These are phyloP conservation scores for Asterella californica DNA, from an alignment of 225 moss, liverwort and hornwort genomes.

Conservation along the genomic window DNA sequence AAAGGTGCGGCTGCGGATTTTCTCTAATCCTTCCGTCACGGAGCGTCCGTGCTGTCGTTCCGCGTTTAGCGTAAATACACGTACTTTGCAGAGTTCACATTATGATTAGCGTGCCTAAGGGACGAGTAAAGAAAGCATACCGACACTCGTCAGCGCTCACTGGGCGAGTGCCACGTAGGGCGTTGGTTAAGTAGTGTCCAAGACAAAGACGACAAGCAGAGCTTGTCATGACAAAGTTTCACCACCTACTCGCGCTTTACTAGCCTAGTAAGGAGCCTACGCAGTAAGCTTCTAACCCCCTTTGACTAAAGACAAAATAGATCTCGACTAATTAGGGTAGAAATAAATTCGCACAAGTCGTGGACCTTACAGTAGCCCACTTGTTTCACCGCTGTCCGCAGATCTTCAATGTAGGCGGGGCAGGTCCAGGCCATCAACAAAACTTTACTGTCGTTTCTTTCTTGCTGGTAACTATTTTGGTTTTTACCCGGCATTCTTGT, in stretches of 20 bases:
- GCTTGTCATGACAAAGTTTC: not conserved
- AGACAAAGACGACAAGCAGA: not conserved
- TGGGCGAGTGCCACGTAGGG: not conserved
- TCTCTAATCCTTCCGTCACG: not conserved
- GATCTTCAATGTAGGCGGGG: not conserved
- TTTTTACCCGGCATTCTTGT: slow-evolving; percentile 3
- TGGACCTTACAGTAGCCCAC: slow-evolving; percentile 11
- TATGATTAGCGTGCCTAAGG: slow-evolving; percentile 16
- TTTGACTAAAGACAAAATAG: not conserved
- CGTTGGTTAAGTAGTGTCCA: not conserved
- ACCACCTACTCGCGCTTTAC: not conserved
- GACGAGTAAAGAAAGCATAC: not conserved
- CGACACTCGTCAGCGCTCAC: not conserved
- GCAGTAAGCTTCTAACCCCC: not conserved
- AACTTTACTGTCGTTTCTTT: too few species aligned
- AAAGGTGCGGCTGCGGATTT: too few species aligned
- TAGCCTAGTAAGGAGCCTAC: not conserved
- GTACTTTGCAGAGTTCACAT: not conserved
- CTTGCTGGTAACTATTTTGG: not conserved
- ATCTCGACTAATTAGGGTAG: not conserved
- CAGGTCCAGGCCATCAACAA: too few species aligned
- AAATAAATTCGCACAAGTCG: slow-evolving; percentile 6
- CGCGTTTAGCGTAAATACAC: slow-evolving; percentile 16
- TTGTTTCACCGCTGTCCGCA: slow-evolving; percentile 7
- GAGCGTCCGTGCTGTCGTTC: not conserved